Evolutionary conservation across 2,329 filamentous ascomycete species (phyloP).

Genomic region (Fusarium citri): DNA sequence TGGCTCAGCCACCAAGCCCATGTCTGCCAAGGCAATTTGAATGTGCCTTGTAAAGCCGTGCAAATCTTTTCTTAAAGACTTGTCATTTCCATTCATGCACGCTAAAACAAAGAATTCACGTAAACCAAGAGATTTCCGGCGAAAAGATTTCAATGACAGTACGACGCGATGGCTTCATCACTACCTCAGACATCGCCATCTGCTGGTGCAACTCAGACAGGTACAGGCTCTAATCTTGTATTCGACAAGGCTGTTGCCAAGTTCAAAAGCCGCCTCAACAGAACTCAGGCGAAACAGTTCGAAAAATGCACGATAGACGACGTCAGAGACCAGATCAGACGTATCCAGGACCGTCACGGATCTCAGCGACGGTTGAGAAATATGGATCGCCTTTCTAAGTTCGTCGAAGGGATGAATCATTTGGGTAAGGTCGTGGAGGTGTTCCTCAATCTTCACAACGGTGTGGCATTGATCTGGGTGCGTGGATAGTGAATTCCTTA

Average conservation of each 20-base stretch:
- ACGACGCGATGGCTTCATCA: neutral
- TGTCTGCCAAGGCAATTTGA: neutral
- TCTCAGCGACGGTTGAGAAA: neutral
- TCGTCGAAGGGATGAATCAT: neutral
- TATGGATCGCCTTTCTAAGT: neutral
- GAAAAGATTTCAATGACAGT: rapidly evolving
- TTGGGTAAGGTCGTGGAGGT: neutral
- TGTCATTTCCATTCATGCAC: neutral
- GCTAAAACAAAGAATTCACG: no score
- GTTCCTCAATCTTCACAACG: neutral
- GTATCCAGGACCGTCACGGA: neutral
- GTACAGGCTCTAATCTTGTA: rapidly evolving
- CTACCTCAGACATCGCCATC: rapidly evolving
- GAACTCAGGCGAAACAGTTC: neutral
- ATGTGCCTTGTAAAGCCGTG: neutral
- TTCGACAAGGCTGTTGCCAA: neutral
- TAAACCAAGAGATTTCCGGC: neutral
- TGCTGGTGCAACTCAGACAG: neutral
- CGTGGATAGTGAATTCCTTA: rapidly evolving
- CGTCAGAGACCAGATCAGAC: neutral
- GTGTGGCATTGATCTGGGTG: neutral
- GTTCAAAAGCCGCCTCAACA: neutral
- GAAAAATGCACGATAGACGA: neutral
- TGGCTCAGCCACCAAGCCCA: neutral
- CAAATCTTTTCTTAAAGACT: neutral